These are phyloP conservation scores for Suhomyces ambrosiae DNA, from an alignment of 1,139 yeast species.

Conservation along the genomic window DNA sequence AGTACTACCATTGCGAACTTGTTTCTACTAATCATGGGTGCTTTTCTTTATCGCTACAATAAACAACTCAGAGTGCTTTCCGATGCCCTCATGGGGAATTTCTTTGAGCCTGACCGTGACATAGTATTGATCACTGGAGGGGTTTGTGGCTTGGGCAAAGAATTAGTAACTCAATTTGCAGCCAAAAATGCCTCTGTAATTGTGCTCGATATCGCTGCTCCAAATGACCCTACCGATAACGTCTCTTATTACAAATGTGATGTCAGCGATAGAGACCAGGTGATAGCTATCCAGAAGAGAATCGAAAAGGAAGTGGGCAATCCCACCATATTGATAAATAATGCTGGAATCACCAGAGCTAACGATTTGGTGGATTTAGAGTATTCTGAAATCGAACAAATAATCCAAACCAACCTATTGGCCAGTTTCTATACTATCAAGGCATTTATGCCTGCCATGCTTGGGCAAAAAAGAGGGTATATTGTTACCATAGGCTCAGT, in stretches of 20 bases:
- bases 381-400: constrained; percentile 59
- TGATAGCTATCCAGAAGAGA: constrained; percentile 36
- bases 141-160: constrained; percentile 69
- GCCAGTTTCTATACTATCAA: constrained; percentile 73
- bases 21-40: constrained; percentile 6
- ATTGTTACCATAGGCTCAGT: constrained; percentile 82
- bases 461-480: constrained; percentile 64
- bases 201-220: constrained; percentile 60
- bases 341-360: constrained; percentile 77
- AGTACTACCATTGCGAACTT: not conserved
- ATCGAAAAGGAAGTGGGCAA: constrained; percentile 55
- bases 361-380: constrained; percentile 55
- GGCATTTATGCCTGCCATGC: constrained; percentile 73
- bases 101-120: constrained; percentile 53
- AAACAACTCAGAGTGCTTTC: constrained; percentile 33
- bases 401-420: constrained; percentile 64
- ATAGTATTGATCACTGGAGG: constrained; percentile 86
- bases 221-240: constrained; percentile 38
- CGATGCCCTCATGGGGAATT: constrained; percentile 48
- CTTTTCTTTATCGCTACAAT: constrained; percentile 24
- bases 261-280: constrained; percentile 51
- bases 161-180: constrained; percentile 51
- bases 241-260: constrained; percentile 68
- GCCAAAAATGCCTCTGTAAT: constrained; percentile 52
- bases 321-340: constrained; percentile 71